phyloP scores from a whole-genome alignment of 2,329 filamentous ascomycete species.

The Rachicladosporium sp. region DNA sequence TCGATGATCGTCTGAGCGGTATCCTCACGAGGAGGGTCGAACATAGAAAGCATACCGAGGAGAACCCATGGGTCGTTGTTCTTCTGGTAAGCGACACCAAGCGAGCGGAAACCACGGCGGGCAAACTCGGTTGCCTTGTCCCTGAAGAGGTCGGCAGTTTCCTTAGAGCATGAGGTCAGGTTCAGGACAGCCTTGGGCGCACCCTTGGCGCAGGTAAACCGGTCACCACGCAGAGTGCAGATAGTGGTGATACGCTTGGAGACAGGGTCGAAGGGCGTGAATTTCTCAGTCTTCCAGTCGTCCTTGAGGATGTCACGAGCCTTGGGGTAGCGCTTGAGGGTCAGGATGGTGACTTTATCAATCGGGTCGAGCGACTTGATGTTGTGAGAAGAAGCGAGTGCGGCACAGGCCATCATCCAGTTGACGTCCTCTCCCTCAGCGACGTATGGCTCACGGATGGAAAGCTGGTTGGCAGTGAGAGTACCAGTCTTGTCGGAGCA shows the following conservation, averaged over 20 bases:
- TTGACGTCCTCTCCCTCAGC: slow-evolving; percentile 66
- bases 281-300: slow-evolving; percentile 67
- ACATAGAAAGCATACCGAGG: slow-evolving; percentile 67
- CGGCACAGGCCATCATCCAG: slow-evolving; percentile 75
- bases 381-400: slow-evolving; percentile 66
- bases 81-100: slow-evolving; percentile 68
- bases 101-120: slow-evolving; percentile 66
- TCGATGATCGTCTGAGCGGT: slow-evolving; percentile 68
- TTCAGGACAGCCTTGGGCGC: slow-evolving; percentile 63
- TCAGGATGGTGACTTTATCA: slow-evolving; percentile 67
- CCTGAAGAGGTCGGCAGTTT: slow-evolving; percentile 55
- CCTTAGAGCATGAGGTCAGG: slow-evolving; percentile 54
- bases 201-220: slow-evolving; percentile 64
- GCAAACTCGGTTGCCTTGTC: slow-evolving; percentile 64
- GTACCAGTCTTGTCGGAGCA: slow-evolving; percentile 78
- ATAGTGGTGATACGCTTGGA: slow-evolving; percentile 67
- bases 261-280: slow-evolving; percentile 66
- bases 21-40: slow-evolving; percentile 67
- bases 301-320: slow-evolving; percentile 62
- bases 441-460: slow-evolving; percentile 64
- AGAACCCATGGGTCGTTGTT: slow-evolving; percentile 62
- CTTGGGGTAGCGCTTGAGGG: slow-evolving; percentile 64
- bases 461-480: slow-evolving; percentile 61
- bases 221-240: slow-evolving; percentile 56
- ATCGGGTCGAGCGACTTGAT: slow-evolving; percentile 68